phyloP scores from a whole-genome alignment of 495 filamentous ascomycete species.

The Xylaria curta region DNA sequence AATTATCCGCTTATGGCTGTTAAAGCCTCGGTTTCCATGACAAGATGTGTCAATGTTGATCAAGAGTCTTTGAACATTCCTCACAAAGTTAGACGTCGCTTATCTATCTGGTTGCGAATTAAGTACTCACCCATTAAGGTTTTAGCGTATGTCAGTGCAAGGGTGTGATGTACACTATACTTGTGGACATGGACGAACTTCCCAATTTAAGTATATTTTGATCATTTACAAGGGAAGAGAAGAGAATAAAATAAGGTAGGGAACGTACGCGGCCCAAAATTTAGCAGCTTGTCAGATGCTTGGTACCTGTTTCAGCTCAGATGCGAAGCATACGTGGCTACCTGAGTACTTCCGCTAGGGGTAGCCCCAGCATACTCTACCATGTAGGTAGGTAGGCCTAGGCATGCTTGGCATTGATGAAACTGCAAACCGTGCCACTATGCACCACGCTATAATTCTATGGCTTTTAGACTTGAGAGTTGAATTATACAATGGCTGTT shows the following conservation, averaged over 20 bases:
- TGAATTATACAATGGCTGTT: not conserved
- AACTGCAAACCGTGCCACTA: no score
- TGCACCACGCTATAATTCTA: no score
- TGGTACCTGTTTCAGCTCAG: conserved; percentile 20
- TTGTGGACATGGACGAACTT: not conserved
- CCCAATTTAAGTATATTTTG: not conserved
- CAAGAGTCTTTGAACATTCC: not conserved
- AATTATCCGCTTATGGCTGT: not conserved
- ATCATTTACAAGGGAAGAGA: not conserved
- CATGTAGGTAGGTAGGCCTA: not conserved
- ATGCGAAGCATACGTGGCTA: conserved; percentile 14
- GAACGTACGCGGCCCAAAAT: not conserved
- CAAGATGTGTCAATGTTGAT: not conserved
- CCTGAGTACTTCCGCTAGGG: conserved; percentile 1
- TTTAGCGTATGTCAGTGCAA: not conserved
- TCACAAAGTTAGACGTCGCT: not conserved
- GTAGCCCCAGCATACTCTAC: not conserved
- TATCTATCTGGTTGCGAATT: not conserved
- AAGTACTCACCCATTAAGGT: not conserved
- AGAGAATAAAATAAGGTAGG: not conserved
- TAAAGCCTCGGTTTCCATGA: not conserved
- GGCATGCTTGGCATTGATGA: conserved; percentile 2
- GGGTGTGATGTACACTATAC: not conserved
- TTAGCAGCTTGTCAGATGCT: not conserved
- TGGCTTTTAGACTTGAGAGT: not conserved